Percentiles rank a stretch among this genome's conserved stretches.
Conservation (phyloP, 2,329 filamentous ascomycete genomes). For the Monosporascus sp. region DNA sequence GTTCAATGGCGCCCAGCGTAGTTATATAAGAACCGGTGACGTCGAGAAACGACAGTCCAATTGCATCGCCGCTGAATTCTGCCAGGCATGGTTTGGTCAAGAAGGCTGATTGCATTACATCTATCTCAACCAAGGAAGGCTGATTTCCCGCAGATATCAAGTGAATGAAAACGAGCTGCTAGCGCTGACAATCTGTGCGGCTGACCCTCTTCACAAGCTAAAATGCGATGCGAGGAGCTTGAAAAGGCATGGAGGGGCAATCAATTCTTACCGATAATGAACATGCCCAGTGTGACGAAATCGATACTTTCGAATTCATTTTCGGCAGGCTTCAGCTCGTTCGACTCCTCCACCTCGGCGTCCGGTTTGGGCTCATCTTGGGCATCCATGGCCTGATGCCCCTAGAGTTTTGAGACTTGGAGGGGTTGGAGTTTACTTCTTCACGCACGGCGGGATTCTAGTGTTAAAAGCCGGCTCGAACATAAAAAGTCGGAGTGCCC, state of each 20-base stretch:
- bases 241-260: background rate
- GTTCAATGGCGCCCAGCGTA: no score
- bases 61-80: no score
- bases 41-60: no score
- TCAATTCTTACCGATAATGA: conserved; percentile 58
- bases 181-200: background rate
- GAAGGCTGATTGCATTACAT: background rate
- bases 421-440: background rate
- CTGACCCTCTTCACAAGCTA: background rate
- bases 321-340: conserved; percentile 9
- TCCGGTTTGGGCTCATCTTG: conserved; percentile 13
- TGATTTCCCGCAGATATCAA: background rate
- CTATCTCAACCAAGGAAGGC: no score
- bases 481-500: background rate
- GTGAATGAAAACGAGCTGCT: background rate
- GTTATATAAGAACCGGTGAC: no score
- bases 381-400: conserved; percentile 13
- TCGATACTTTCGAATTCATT: conserved; percentile 43
- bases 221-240: background rate
- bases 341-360: background rate
- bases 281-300: conserved; percentile 68
- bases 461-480: background rate
- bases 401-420: background rate
- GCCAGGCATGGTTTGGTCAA: no score
- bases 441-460: background rate